phyloP scores from a whole-genome alignment of 208 protist genomes.

The Polymyxa betae region DNA sequence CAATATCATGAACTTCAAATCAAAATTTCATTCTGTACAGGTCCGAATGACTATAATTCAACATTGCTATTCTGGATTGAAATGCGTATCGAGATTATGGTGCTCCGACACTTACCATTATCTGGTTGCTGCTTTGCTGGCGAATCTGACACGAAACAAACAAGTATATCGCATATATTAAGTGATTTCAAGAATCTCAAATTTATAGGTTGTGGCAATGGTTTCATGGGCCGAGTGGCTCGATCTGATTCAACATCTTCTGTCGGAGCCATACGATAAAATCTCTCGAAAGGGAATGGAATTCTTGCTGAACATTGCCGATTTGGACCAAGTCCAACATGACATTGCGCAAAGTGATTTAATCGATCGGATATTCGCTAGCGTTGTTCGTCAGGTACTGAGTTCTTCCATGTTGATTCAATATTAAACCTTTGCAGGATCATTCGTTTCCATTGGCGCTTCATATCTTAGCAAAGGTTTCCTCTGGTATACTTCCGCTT shows the following conservation, averaged over 20 bases:
- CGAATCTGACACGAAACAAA: conserved; percentile 19
- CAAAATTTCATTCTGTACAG: neutral
- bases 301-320: conserved; percentile 50
- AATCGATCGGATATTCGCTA: conserved; percentile 8
- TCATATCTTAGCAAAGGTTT: neutral
- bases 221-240: neutral
- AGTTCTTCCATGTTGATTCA: neutral
- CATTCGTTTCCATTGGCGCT: conserved; percentile 48
- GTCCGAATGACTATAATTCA: neutral
- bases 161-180: neutral
- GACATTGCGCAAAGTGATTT: neutral
- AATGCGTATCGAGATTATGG: neutral
- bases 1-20: too few species aligned
- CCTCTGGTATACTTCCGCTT: neutral
- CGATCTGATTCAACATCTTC: conserved; percentile 12
- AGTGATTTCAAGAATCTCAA: neutral
- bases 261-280: neutral
- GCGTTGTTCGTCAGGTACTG: neutral
- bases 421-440: neutral
- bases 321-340: neutral
- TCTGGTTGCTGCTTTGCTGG: neutral
- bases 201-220: neutral
- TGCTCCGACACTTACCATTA: conserved; percentile 38
- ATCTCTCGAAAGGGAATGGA: conserved; percentile 31
- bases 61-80: neutral